These are phyloP conservation scores for Inga oerstediana DNA, from an alignment of 306 rosid species.

Conservation along the genomic window DNA sequence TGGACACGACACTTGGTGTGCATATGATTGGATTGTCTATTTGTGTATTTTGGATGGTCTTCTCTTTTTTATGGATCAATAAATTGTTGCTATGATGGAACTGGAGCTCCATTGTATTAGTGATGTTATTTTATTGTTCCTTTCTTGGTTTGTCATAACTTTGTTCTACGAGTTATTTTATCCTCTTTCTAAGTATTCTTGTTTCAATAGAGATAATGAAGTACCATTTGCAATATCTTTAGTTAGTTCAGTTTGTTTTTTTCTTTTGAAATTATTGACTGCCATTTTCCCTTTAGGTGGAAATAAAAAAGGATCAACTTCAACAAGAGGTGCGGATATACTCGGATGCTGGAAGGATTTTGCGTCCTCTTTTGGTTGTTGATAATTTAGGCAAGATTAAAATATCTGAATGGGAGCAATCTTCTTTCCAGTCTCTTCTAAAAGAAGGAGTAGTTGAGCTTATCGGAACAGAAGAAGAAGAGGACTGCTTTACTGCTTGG, in stretches of 20 bases:
- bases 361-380: constrained; percentile 91
- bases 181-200: not conserved
- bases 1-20: constrained; percentile 4
- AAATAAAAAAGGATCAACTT: constrained; percentile 78
- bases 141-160: not conserved
- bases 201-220: not conserved
- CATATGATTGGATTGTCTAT: constrained; percentile 14
- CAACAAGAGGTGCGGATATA: constrained; percentile 80
- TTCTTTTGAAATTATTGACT: constrained; percentile 15
- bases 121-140: not conserved
- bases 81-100: not conserved
- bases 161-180: not conserved
- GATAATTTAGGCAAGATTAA: constrained; percentile 64
- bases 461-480: constrained; percentile 93
- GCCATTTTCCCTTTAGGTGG: constrained; percentile 59
- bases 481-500: constrained; percentile 90
- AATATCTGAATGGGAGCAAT: constrained; percentile 52
- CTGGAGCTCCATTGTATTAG: constrained; percentile 9
- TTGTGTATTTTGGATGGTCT: constrained; percentile 68
- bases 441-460: constrained; percentile 79
- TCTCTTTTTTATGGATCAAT: constrained; percentile 57
- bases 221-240: constrained; percentile 13
- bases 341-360: constrained; percentile 93
- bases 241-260: constrained; percentile 1
- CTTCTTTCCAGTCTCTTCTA: constrained; percentile 61